Evolutionary conservation across 768 basidiomycete species (phyloP).

Genomic region (Steccherinum ochraceum): DNA sequence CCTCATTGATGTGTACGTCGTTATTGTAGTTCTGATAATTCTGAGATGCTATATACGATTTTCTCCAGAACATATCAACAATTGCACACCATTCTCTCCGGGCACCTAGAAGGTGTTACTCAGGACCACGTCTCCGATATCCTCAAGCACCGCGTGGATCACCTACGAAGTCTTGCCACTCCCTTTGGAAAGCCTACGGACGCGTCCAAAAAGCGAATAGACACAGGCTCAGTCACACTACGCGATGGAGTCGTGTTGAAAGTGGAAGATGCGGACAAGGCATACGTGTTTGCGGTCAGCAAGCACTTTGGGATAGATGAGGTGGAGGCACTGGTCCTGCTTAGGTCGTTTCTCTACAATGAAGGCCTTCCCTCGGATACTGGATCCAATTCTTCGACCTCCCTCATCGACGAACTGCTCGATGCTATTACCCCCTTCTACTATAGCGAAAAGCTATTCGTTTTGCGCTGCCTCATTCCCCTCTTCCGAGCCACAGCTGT

Average conservation of each 20-base stretch:
- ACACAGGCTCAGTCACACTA: conserved; percentile 64
- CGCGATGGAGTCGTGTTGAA: conserved; percentile 54
- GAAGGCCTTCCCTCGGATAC: conserved; percentile 55
- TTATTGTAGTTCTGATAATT: neutral
- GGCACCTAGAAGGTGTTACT: conserved; percentile 51
- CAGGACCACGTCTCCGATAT: conserved; percentile 54
- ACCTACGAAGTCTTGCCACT: conserved; percentile 49
- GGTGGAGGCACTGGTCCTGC: conserved; percentile 65
- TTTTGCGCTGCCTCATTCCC: conserved; percentile 64
- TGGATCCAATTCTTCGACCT: conserved; percentile 34
- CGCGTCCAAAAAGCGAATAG: conserved; percentile 59
- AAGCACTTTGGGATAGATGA: conserved; percentile 71
- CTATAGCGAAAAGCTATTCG: conserved; percentile 69
- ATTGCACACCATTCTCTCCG: conserved; percentile 53
- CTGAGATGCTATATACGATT: neutral
- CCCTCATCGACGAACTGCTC: conserved; percentile 52
- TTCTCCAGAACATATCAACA: conserved; percentile 53
- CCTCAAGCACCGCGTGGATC: conserved; percentile 48
- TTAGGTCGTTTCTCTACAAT: conserved; percentile 76
- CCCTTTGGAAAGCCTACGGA: conserved; percentile 68
- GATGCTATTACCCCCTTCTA: conserved; percentile 77
- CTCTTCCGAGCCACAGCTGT: conserved; percentile 70
- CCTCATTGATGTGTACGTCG: conserved; percentile 62
- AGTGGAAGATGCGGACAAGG: conserved; percentile 66
- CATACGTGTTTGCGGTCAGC: conserved; percentile 68